phyloP scores from a whole-genome alignment of 1,284 basidiomycete genomes.

The Cutaneotrichosporon mucoides region DNA sequence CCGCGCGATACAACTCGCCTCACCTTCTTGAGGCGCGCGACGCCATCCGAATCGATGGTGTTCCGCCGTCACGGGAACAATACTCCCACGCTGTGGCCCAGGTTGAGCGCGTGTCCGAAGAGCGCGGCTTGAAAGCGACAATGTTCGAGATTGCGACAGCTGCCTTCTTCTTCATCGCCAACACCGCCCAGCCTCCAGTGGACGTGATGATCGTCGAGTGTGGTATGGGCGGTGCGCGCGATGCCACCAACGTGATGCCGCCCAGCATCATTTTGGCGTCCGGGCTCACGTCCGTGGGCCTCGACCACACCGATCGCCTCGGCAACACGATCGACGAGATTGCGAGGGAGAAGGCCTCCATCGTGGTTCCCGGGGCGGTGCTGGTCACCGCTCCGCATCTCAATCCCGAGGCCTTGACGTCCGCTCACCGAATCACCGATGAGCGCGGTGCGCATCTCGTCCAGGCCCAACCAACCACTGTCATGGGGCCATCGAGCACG shows the following conservation, averaged over 20 bases:
- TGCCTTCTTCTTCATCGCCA: slow-evolving; percentile 69
- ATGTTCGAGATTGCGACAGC: slow-evolving; percentile 82
- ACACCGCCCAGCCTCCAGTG: slow-evolving; percentile 50
- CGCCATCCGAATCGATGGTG: slow-evolving; percentile 66
- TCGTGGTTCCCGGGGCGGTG: slow-evolving; percentile 64
- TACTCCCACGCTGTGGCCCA: slow-evolving; percentile 57
- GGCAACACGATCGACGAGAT: slow-evolving; percentile 73
- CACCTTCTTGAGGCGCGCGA: slow-evolving; percentile 79
- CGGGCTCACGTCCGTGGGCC: slow-evolving; percentile 76
- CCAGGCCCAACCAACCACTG: slow-evolving; percentile 16
- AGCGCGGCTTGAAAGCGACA: slow-evolving; percentile 56
- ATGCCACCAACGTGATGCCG: slow-evolving; percentile 88
- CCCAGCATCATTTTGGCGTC: slow-evolving; percentile 68
- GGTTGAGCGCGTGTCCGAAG: slow-evolving; percentile 57
- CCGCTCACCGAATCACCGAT: slow-evolving; percentile 51
- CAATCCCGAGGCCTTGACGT: slow-evolving; percentile 55
- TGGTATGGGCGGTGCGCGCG: slow-evolving; percentile 86
- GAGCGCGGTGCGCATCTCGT: slow-evolving; percentile 32
- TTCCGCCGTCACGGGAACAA: slow-evolving; percentile 54
- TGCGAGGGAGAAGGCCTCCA: slow-evolving; percentile 77
- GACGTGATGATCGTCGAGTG: slow-evolving; percentile 89
- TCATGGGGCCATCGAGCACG: slow-evolving; percentile 7
- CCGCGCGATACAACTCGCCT: slow-evolving; percentile 89
- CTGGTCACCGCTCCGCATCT: slow-evolving; percentile 72
- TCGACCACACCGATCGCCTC: slow-evolving; percentile 89